These are phyloP conservation scores for Dothideomycetidae sp. DNA, from an alignment of 2,329 filamentous ascomycete species.

Conservation along the genomic window DNA sequence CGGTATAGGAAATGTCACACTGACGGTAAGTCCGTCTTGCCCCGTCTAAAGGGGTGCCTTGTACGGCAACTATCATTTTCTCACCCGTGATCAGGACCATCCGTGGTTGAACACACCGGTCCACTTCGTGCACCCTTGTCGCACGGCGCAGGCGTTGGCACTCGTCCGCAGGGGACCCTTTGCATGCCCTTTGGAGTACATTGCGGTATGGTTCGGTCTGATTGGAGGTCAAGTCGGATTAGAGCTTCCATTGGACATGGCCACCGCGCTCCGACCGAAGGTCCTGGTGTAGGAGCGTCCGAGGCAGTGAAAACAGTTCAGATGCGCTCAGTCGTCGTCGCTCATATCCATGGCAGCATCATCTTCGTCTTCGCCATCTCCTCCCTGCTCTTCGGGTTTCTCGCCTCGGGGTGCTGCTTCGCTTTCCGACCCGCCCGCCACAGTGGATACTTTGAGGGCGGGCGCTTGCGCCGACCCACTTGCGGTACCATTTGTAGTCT, in stretches of 20 bases:
- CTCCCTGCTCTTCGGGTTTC: conserved; percentile 18
- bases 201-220: conserved; percentile 80
- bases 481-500: conserved; percentile 17
- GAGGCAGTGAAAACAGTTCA: not conserved
- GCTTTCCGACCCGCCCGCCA: too few relatives aligned
- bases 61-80: too few relatives aligned
- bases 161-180: conserved; percentile 27
- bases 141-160: conserved; percentile 67
- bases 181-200: conserved; percentile 48
- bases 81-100: conserved; percentile 49
- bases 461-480: too few relatives aligned
- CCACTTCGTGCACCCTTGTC: conserved; percentile 89
- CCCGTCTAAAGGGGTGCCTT: too few relatives aligned
- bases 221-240: conserved; percentile 69
- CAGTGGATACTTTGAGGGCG: too few relatives aligned
- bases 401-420: conserved; percentile 48
- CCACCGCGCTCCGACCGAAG: conserved; percentile 2
- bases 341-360: conserved; percentile 26
- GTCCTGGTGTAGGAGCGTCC: conserved; percentile 3
- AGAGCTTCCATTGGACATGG: conserved; percentile 42
- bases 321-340: conserved; percentile 43
- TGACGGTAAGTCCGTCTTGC: conserved; percentile 19
- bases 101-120: conserved; percentile 62
- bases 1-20: conserved; percentile 9
- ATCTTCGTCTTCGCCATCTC: conserved; percentile 23